phyloP scores from a whole-genome alignment of 495 filamentous ascomycete species.

The Pseudoneurospora amorphoporcata region DNA sequence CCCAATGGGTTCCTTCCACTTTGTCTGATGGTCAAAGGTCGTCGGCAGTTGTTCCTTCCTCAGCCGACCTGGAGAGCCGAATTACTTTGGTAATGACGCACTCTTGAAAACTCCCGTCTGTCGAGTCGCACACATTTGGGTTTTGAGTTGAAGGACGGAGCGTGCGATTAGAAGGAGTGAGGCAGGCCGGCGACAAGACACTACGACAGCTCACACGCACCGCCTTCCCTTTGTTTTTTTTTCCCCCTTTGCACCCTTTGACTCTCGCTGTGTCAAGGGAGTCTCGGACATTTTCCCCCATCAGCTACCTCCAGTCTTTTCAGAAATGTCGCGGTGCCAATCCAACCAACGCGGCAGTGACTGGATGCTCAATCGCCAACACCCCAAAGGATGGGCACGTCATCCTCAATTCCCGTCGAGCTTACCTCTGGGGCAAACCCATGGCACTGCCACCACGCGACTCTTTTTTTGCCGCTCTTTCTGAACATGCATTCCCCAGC shows the following conservation, averaged over 20 bases:
- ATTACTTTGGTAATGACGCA: not conserved
- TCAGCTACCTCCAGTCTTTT: not conserved
- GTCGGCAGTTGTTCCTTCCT: not conserved
- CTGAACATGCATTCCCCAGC: not conserved
- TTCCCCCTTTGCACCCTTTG: not conserved
- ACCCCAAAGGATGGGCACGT: not conserved
- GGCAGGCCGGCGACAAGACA: not conserved
- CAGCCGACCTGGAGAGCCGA: not conserved
- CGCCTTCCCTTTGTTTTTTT: not conserved
- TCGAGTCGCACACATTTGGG: not conserved
- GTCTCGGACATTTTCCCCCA: not conserved
- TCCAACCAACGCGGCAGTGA: not conserved
- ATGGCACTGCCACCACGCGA: not conserved
- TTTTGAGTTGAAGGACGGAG: not conserved
- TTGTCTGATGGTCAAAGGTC: not conserved
- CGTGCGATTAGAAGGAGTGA: not conserved
- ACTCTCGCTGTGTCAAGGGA: not conserved
- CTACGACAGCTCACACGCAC: not conserved
- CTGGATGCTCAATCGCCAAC: not conserved
- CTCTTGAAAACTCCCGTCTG: not conserved
- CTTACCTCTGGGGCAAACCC: not conserved
- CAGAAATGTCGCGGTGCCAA: not conserved
- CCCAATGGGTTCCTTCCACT: not conserved
- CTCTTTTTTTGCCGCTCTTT: not conserved
- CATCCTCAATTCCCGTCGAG: not conserved